These are phyloP conservation scores for Phalaenopsis equestris DNA, from an alignment of 106 monocot species.

Conservation along the genomic window DNA sequence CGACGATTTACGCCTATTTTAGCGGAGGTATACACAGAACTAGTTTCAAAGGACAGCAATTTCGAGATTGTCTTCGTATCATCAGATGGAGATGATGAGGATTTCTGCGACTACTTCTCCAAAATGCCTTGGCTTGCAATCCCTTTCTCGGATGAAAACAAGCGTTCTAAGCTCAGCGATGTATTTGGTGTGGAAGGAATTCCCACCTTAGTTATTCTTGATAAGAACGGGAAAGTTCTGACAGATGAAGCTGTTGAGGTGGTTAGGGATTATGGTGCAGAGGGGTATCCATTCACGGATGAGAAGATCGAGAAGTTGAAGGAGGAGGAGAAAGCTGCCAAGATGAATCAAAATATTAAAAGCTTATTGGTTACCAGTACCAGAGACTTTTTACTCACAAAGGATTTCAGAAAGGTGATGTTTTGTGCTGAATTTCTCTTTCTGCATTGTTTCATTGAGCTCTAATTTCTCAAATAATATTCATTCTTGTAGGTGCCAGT, in stretches of 20 bases:
- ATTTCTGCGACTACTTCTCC: conserved; percentile 49
- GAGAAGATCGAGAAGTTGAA: conserved; percentile 42
- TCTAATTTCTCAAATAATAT: background rate
- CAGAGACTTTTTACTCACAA: conserved; percentile 54
- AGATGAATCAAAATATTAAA: conserved; percentile 50
- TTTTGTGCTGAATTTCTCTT: too few species aligned
- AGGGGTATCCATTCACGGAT: conserved; percentile 38
- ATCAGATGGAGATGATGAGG: conserved; percentile 44
- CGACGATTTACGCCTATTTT: conserved; percentile 46
- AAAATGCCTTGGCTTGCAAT: conserved; percentile 87
- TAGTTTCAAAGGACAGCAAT: conserved; percentile 13
- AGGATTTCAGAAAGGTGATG: conserved; percentile 42
- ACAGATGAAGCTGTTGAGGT: conserved; percentile 19
- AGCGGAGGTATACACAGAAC: conserved; percentile 40
- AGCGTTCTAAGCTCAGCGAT: conserved; percentile 22
- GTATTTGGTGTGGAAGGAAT: conserved; percentile 42
- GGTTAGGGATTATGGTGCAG: conserved; percentile 42
- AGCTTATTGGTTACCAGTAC: conserved; percentile 29
- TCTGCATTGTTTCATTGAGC: background rate
- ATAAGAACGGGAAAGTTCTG: conserved; percentile 36
- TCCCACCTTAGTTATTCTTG: conserved; percentile 51
- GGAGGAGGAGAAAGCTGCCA: conserved; percentile 39
- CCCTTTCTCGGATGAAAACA: conserved; percentile 51
- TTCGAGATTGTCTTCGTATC: conserved; percentile 79
- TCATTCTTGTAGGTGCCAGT: conserved; percentile 40